Evolutionary conservation across 2,329 filamentous ascomycete species (phyloP).

Genomic region (Leptosphaerulina australis): DNA sequence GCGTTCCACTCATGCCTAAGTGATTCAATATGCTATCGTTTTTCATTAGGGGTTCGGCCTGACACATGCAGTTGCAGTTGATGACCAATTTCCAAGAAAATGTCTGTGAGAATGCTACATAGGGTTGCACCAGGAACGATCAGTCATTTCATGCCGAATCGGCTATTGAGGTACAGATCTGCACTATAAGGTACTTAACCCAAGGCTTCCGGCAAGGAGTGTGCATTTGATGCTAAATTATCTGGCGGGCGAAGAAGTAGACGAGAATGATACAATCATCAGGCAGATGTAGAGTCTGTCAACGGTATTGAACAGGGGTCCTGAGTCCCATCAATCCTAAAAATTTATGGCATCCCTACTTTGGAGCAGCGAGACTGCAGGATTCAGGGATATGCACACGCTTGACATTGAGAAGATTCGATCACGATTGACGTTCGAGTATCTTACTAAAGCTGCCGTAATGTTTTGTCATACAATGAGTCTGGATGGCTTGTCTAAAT

Average conservation of each 20-base stretch:
- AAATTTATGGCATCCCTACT: conserved; percentile 26
- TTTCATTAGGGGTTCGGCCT: conserved; percentile 10
- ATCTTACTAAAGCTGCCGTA: neutral
- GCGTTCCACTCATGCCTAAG: conserved; percentile 59
- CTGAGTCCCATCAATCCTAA: conserved; percentile 24
- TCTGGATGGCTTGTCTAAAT: neutral
- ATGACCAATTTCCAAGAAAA: conserved; percentile 24
- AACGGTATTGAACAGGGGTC: conserved; percentile 25
- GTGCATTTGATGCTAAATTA: conserved; percentile 21
- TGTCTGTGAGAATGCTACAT: conserved; percentile 21
- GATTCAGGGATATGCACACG: conserved; percentile 73
- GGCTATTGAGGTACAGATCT: conserved; percentile 23
- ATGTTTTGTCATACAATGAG: neutral
- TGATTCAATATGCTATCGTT: conserved; percentile 56
- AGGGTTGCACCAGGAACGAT: conserved; percentile 20
- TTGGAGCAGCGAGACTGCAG: conserved; percentile 66
- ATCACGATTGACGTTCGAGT: no score
- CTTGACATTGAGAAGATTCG: no score
- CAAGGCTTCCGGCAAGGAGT: conserved; percentile 19
- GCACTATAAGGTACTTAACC: conserved; percentile 24
- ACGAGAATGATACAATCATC: conserved; percentile 22
- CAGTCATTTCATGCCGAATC: conserved; percentile 24
- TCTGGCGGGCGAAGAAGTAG: conserved; percentile 18
- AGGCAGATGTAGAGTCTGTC: conserved; percentile 22
- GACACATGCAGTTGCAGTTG: conserved; percentile 20